Base-by-base conservation (phyloP, 2,329 filamentous ascomycete genomes). In the Fusarium albosuccineum region DNA sequence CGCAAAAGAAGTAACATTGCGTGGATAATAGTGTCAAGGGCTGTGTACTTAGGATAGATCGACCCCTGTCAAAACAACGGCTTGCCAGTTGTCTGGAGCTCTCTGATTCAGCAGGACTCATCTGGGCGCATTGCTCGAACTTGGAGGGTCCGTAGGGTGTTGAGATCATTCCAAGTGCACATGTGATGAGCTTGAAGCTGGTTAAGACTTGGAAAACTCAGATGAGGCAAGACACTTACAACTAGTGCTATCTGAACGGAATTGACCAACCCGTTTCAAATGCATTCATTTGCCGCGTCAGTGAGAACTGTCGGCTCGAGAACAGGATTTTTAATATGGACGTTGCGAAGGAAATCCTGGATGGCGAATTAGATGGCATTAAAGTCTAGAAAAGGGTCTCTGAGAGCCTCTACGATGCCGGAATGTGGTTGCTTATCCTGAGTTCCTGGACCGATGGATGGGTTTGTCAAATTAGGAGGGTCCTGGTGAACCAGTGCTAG, bases 281-380 rank as follows among this genome's bases (percentile, higher is more conserved):
- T 48, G 5, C 45, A 48, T 11, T 36, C 45, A 7, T 48, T 13
- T 5, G 45, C 45, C 17, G 45, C 45, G 7, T 26, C 29, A 4
- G 45, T 30, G 11, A 48, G 45, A 22, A 30, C n/a, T 48, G 45
- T 5, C 0, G 45, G 45, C 11, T 48, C 30, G 0, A 48, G 29
- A 7, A 48, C n/a, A 9, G 45, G 45, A 48, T 48, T 48, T 13
- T 36, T 49, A 13, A 30, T 22, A 9, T 49, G 46, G 9, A 49
- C 46, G 34, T 49, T 49, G 13, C 30, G 29, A 27, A 49, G 46
- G 26, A 49, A 49, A 34, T 49, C 46, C 46, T 49, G 26, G 17
- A 22, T 37, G 17, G 46, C 46, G 9, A 30, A 49, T 36, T 49
- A 9, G 14, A 36, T 49, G 17, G 34, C 46, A 26, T n/a, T 10